A percentile compares a stretch with the other conserved stretches of the same genome.
phyloP scores from a whole-genome alignment of 2,329 filamentous ascomycete genomes.

The Cladobotryum mycophilum region DNA sequence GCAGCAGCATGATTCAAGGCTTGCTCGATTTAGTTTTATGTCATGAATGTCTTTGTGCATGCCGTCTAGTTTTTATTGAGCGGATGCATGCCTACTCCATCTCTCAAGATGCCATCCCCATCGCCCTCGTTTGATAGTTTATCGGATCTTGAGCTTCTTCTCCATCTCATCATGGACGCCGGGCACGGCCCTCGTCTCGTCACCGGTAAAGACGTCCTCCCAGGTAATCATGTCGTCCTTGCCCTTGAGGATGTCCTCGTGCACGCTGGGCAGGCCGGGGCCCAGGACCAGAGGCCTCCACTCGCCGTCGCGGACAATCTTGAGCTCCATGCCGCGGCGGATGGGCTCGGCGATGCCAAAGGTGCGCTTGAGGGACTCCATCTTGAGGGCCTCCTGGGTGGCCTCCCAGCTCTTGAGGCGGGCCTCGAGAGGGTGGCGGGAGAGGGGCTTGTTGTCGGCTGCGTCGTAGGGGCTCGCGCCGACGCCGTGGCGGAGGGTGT shows the following conservation, averaged over 20 bases:
- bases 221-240: conserved; percentile 72
- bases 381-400: conserved; percentile 81
- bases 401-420: conserved; percentile 85
- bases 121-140: not conserved
- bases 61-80: not conserved
- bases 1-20: not conserved
- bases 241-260: conserved; percentile 83
- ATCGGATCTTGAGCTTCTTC: conserved; percentile 71
- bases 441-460: conserved; percentile 42
- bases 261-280: conserved; percentile 56
- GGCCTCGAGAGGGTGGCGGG: conserved; percentile 80
- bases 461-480: conserved; percentile 52
- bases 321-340: conserved; percentile 88
- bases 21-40: not conserved
- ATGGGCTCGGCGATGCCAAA: conserved; percentile 93
- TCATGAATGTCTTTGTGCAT: not conserved
- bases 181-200: conserved; percentile 63
- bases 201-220: conserved; percentile 89
- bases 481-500: conserved; percentile 82
- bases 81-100: too few species aligned
- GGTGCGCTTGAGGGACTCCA: conserved; percentile 77
- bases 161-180: conserved; percentile 92
- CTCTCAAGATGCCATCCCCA: not conserved
- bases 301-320: conserved; percentile 73
- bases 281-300: conserved; percentile 71